Conservation (phyloP, 495 filamentous ascomycete genomes). For the Lepidopterella palustris region DNA sequence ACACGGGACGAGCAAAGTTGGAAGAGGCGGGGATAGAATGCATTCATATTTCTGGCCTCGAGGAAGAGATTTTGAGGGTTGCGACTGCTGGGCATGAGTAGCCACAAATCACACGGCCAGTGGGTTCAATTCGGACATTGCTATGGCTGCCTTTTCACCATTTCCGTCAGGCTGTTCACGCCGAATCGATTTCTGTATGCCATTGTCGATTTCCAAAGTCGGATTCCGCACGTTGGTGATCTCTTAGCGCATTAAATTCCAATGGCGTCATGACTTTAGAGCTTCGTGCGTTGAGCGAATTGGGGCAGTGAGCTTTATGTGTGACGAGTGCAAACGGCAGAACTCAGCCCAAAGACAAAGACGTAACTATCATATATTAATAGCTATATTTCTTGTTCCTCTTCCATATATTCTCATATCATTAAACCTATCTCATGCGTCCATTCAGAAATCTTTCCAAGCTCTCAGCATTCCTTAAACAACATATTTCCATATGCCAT, state of each 20-base stretch:
- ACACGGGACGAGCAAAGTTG: slow-evolving; percentile 64
- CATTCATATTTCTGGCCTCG: slow-evolving; percentile 64
- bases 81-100: slow-evolving; percentile 70
- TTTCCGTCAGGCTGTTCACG: neutral
- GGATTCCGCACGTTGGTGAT: neutral
- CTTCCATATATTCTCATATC: neutral
- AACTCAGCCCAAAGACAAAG: neutral
- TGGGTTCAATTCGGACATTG: too few species aligned
- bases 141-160: neutral
- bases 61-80: slow-evolving; percentile 71
- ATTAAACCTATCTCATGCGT: neutral
- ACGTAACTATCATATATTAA: neutral
- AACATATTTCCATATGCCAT: neutral
- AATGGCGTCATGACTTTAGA: slow-evolving; percentile 21
- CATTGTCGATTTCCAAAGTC: slow-evolving; percentile 7
- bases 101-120: too few species aligned
- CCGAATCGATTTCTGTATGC: neutral
- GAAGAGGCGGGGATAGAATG: slow-evolving; percentile 68
- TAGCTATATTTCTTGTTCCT: too few species aligned
- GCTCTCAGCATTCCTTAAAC: neutral
- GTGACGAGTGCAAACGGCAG: neutral
- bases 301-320: neutral
- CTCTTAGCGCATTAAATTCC: slow-evolving; percentile 8
- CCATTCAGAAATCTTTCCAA: neutral
- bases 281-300: slow-evolving; percentile 2